Conservation (phyloP, 805 yeast species). For the Wickerhamiella shivajii region DNA sequence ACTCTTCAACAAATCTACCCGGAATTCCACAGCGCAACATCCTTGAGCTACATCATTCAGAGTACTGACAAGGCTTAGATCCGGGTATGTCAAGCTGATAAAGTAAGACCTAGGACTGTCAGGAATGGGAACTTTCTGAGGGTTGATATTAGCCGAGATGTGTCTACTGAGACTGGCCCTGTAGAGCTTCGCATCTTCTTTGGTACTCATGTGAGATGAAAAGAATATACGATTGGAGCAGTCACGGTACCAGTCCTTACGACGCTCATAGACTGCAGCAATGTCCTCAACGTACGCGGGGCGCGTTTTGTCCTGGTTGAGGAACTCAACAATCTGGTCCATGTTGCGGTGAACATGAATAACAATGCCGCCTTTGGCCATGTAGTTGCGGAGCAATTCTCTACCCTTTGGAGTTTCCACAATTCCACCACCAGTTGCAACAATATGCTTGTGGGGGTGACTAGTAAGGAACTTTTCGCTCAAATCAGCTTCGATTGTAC, state of each 20-base stretch:
- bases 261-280: slow-evolving; percentile 65
- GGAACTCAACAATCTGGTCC: slow-evolving; percentile 59
- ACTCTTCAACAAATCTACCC: slow-evolving; percentile 55
- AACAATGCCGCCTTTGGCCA: slow-evolving; percentile 55
- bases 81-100: slow-evolving; percentile 57
- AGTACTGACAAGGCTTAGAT: slow-evolving; percentile 32
- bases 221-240: slow-evolving; percentile 67
- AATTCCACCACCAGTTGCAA: slow-evolving; percentile 95
- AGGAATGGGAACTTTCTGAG: slow-evolving; percentile 28
- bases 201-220: slow-evolving; percentile 53
- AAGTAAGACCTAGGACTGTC: slow-evolving; percentile 40
- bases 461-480: slow-evolving; percentile 35
- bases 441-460: slow-evolving; percentile 41
- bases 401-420: slow-evolving; percentile 69
- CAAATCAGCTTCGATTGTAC: slow-evolving; percentile 47
- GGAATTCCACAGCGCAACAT: slow-evolving; percentile 65
- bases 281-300: slow-evolving; percentile 80
- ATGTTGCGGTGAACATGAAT: slow-evolving; percentile 83
- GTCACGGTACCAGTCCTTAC: slow-evolving; percentile 65
- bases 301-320: slow-evolving; percentile 64
- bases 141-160: slow-evolving; percentile 32
- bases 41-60: slow-evolving; percentile 50
- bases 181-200: slow-evolving; percentile 40
- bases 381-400: slow-evolving; percentile 40
- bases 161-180: slow-evolving; percentile 28